These are phyloP conservation scores for Hansenula sp. DNA, from an alignment of 1,139 yeast species.

Conservation along the genomic window DNA sequence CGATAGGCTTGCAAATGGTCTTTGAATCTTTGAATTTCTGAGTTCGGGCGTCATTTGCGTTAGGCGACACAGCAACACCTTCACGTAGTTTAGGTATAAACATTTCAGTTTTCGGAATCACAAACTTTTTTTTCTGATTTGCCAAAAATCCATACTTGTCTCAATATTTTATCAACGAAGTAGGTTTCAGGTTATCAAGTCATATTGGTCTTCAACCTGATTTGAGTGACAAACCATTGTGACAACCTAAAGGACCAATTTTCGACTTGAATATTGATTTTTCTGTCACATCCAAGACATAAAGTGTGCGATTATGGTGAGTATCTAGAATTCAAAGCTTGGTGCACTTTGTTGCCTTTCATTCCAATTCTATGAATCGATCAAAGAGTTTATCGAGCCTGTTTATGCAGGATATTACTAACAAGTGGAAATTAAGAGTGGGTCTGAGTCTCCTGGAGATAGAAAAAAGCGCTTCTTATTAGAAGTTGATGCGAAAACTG, in stretches of 20 bases:
- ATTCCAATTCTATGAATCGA: too few relatives aligned
- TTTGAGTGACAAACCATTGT: too few relatives aligned
- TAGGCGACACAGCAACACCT: not conserved
- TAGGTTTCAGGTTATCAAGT: too few relatives aligned
- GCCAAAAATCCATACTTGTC: not conserved
- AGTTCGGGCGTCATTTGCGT: too few relatives aligned
- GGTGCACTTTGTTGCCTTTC: too few relatives aligned
- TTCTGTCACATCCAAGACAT: slow-evolving; percentile 1
- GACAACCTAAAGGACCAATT: too few relatives aligned
- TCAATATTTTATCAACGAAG: not conserved
- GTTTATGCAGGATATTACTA: too few relatives aligned
- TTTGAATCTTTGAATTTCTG: too few relatives aligned
- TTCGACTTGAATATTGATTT: too few relatives aligned
- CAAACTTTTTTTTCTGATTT: not conserved
- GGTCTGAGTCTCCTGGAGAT: slow-evolving; percentile 30
- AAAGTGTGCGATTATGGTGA: not conserved
- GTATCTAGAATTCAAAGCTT: not conserved
- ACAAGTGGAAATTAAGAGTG: not conserved
- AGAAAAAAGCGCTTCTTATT: slow-evolving; percentile 47
- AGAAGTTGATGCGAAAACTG: slow-evolving; percentile 48
- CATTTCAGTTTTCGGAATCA: slow-evolving; percentile 5
- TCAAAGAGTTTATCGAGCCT: too few relatives aligned
- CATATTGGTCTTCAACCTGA: too few relatives aligned
- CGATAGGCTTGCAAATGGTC: too few relatives aligned
- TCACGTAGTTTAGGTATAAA: slow-evolving; percentile 8